phyloP scores from a whole-genome alignment of 306 rosid species.

The barrel medic (Medicago truncatula) region MtrunA17r5.0-ANR NC_053043.1:17704501-17705000 shows the following conservation, averaged over 20 bases:
- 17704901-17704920: conserved; percentile 91
- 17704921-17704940: conserved; percentile 75
- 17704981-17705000: too few species aligned
- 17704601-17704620: background rate
- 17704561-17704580: too few species aligned
- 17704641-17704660: too few species aligned
- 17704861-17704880: conserved; percentile 73
- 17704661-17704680: too few species aligned
- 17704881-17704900: conserved; percentile 97
- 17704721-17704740: too few species aligned
- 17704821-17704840: conserved; percentile 7
- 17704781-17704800: conserved; percentile 15
- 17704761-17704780: conserved; percentile 24
- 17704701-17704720: too few species aligned
- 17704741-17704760: too few species aligned
- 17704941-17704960: conserved; percentile 60
- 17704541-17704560: too few species aligned
- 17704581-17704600: too few species aligned
- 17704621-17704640: background rate
- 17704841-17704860: conserved; percentile 33
- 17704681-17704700: too few species aligned
- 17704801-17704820: conserved; percentile 7
- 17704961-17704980: conserved; percentile 19
- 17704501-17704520: background rate
- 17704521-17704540: too few species aligned